Evolutionary conservation across 164 flowering plant species (phyloP).

Genomic region (Piper longum): DNA sequence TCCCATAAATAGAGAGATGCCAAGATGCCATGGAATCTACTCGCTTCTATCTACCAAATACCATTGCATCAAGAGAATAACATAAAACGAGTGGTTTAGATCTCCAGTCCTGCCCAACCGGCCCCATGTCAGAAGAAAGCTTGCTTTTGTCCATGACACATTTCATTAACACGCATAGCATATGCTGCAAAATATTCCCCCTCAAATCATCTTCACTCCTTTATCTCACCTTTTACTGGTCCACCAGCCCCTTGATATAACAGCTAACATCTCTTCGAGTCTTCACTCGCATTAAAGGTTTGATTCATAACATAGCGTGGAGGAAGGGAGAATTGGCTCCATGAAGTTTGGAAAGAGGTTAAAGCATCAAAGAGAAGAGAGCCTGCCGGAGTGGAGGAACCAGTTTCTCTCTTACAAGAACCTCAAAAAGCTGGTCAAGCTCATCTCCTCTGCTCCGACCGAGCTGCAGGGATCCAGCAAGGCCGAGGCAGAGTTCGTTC

Average conservation of each 20-base stretch:
- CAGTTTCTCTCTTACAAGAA: conserved; percentile 80
- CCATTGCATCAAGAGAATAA: neutral
- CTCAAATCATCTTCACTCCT: neutral
- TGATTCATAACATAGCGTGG: neutral
- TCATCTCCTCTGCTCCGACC: conserved; percentile 26
- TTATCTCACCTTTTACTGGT: neutral
- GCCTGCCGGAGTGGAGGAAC: conserved; percentile 88
- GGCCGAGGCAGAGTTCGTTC: conserved; percentile 48
- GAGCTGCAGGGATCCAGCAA: conserved; percentile 4
- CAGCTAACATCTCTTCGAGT: neutral
- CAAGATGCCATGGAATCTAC: neutral
- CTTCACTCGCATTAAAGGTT: neutral
- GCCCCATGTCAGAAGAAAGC: neutral
- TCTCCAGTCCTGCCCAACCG: neutral
- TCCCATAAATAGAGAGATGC: neutral
- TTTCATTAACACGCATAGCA: too few species aligned
- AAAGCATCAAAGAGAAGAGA: conserved; percentile 71
- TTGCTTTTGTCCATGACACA: too few species aligned
- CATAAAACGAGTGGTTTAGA: neutral
- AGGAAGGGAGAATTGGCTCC: neutral
- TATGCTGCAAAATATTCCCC: neutral
- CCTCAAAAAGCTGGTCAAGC: conserved; percentile 54
- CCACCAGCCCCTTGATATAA: neutral
- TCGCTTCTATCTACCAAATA: neutral
- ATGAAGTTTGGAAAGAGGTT: conserved; percentile 94